Evolutionary conservation across 2,329 filamentous ascomycete genomes (phyloP).

Genomic region (Colletotrichum simmondsii): DNA sequence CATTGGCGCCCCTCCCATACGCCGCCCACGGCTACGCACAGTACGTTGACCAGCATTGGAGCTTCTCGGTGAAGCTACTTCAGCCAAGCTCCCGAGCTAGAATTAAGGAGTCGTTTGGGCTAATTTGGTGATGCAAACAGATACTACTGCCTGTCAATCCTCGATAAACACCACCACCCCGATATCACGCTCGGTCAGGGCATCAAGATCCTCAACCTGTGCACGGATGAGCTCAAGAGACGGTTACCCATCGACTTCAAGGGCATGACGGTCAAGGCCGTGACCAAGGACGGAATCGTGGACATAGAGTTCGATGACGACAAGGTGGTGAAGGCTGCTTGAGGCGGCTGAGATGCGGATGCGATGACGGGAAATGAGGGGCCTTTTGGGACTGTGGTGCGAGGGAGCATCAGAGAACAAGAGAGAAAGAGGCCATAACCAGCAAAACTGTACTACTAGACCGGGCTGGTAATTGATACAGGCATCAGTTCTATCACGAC

Average conservation of each 20-base stretch:
- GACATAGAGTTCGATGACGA: conserved; percentile 89
- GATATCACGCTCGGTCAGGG: conserved; percentile 91
- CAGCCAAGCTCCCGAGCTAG: background rate
- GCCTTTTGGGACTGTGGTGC: conserved; percentile 13
- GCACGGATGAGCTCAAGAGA: conserved; percentile 96
- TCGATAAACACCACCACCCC: conserved; percentile 98
- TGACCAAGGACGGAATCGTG: conserved; percentile 92
- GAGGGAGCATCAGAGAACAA: conserved; percentile 13
- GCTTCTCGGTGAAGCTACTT: conserved; percentile 27
- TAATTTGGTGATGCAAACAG: conserved; percentile 52
- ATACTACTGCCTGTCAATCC: conserved; percentile 97
- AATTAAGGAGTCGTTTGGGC: background rate
- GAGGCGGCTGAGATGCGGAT: conserved; percentile 37
- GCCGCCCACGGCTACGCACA: conserved; percentile 98
- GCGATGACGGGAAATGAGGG: conserved; percentile 28
- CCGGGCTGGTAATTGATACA: conserved; percentile 35
- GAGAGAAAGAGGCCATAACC: background rate
- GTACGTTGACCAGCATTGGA: conserved; percentile 59
- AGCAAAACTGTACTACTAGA: conserved; percentile 37
- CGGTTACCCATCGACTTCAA: conserved; percentile 99
- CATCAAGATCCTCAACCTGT: conserved; percentile 92
- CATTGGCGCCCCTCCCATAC: conserved; percentile 88
- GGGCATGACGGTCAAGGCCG: conserved; percentile 91
- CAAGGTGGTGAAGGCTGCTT: conserved; percentile 73
- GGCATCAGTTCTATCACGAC: conserved; percentile 28